phyloP scores from a whole-genome alignment of 2,329 filamentous ascomycete species.

The Macroventuria anomochaeta region DNA sequence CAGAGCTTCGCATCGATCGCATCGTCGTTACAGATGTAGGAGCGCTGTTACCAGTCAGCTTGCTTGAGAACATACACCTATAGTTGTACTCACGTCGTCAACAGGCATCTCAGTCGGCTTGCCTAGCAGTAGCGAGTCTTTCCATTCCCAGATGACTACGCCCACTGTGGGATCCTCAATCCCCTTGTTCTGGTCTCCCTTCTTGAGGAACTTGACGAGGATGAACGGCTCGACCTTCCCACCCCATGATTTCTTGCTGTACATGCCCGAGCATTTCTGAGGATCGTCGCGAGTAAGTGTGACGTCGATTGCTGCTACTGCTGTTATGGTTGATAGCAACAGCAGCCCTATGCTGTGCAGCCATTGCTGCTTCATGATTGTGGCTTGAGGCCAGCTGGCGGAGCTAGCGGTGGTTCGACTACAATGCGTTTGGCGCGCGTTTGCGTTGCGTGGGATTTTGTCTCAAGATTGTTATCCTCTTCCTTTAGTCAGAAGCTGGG shows the following conservation, averaged over 20 bases:
- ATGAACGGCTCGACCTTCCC: conserved; percentile 90
- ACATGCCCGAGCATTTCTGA: conserved; percentile 93
- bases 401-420: conserved; percentile 22
- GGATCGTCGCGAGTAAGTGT: conserved; percentile 63
- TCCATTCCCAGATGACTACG: conserved; percentile 93
- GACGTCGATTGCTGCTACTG: conserved; percentile 48
- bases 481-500: background rate
- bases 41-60: conserved; percentile 55
- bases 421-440: background rate
- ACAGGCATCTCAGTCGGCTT: conserved; percentile 54
- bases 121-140: conserved; percentile 80
- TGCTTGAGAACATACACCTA: background rate
- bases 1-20: conserved; percentile 74
- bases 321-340: conserved; percentile 41
- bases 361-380: conserved; percentile 32
- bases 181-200: conserved; percentile 57
- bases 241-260: conserved; percentile 87
- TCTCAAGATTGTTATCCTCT: background rate
- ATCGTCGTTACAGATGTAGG: conserved; percentile 78
- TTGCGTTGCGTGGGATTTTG: background rate
- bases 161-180: conserved; percentile 78
- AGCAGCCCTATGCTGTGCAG: conserved; percentile 42
- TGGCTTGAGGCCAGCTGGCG: conserved; percentile 42
- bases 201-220: conserved; percentile 75
- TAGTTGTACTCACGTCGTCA: conserved; percentile 32